A percentile compares a stretch with the other conserved stretches of the same genome.
phyloP scores from a whole-genome alignment of 1,284 basidiomycete genomes.

The Austropuccinia psidii region DNA sequence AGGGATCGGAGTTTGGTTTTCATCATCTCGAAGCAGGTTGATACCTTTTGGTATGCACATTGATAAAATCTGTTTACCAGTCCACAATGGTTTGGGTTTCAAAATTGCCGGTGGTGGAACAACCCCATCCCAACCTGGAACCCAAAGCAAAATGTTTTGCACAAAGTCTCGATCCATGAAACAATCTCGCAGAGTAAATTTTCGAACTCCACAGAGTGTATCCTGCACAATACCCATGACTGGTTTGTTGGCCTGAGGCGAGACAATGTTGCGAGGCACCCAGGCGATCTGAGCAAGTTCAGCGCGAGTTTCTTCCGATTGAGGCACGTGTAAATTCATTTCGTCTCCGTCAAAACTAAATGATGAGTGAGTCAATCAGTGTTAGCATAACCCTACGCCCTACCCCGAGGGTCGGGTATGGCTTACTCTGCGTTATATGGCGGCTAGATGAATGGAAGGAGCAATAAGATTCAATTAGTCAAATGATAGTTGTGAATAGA shows the following conservation, averaged over 20 bases:
- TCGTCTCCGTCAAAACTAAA: slow-evolving; percentile 89
- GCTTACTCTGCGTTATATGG: slow-evolving; percentile 77
- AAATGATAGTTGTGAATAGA: slow-evolving; percentile 34
- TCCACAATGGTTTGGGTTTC: slow-evolving; percentile 96
- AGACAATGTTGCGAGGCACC: slow-evolving; percentile 98
- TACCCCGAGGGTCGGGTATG: slow-evolving; percentile 25
- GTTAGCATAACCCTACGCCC: slow-evolving; percentile 30
- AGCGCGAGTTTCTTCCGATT: slow-evolving; percentile 97
- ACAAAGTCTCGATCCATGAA: slow-evolving; percentile 90
- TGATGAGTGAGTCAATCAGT: slow-evolving; percentile 17
- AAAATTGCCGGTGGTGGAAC: slow-evolving; percentile 88
- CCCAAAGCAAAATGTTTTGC: slow-evolving; percentile 95
- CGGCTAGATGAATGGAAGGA: slow-evolving; percentile 51
- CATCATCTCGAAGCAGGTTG: slow-evolving; percentile 76
- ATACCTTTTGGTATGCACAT: slow-evolving; percentile 92
- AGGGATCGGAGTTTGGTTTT: slow-evolving; percentile 70
- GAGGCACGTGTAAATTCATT: slow-evolving; percentile 99
- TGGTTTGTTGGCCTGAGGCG: slow-evolving; percentile 98
- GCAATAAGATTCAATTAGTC: slow-evolving; percentile 38
- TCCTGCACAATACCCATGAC: slow-evolving; percentile 99
- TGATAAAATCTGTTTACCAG: slow-evolving; percentile 91
- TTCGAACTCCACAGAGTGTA: slow-evolving; percentile 92
- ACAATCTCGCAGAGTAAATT: slow-evolving; percentile 88
- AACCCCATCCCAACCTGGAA: slow-evolving; percentile 91
- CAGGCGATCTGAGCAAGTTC: slow-evolving; percentile 97